These are phyloP conservation scores for Saccharomycopsis lassenensis DNA, from an alignment of 805 yeast species.

Conservation along the genomic window DNA sequence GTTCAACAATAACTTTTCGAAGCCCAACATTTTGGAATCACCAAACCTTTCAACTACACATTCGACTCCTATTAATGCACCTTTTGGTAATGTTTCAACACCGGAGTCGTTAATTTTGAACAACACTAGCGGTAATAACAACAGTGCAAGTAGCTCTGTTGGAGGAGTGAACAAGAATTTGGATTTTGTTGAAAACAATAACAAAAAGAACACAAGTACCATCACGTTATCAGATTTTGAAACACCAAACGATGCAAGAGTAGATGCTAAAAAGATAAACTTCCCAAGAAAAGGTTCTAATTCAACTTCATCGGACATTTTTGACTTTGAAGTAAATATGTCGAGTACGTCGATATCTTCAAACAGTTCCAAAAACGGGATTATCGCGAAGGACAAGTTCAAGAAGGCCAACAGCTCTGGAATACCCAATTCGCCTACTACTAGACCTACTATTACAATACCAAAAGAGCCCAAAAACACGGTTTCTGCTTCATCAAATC, in stretches of 20 bases:
- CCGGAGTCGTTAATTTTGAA: slow-evolving; percentile 14
- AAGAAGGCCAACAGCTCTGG: slow-evolving; percentile 13
- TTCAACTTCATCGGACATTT: slow-evolving; percentile 2
- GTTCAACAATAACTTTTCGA: slow-evolving; percentile 6
- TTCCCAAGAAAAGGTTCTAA: background rate
- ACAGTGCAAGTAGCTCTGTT: slow-evolving; percentile 6
- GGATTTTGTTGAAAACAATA: background rate
- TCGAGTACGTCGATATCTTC: background rate
- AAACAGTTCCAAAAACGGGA: slow-evolving; percentile 1
- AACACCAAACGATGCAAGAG: background rate
- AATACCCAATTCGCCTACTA: slow-evolving; percentile 17
- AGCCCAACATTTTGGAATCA: slow-evolving; percentile 5
- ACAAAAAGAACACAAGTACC: slow-evolving; percentile 1
- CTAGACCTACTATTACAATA: too few species aligned
- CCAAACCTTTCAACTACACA: slow-evolving; percentile 12
- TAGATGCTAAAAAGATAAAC: slow-evolving; percentile 11
- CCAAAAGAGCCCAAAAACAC: too few species aligned
- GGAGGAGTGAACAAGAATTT: background rate
- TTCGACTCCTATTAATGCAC: slow-evolving; percentile 13
- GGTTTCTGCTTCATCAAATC: too few species aligned
- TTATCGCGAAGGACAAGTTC: slow-evolving; percentile 6
- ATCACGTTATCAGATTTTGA: slow-evolving; percentile 14
- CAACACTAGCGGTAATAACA: slow-evolving; percentile 1
- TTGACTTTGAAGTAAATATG: slow-evolving; percentile 10
- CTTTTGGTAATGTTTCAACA: slow-evolving; percentile 11